Base-by-base conservation (phyloP, 1,139 yeast genomes). In the Suzukiozyma palmioleophila region DNA sequence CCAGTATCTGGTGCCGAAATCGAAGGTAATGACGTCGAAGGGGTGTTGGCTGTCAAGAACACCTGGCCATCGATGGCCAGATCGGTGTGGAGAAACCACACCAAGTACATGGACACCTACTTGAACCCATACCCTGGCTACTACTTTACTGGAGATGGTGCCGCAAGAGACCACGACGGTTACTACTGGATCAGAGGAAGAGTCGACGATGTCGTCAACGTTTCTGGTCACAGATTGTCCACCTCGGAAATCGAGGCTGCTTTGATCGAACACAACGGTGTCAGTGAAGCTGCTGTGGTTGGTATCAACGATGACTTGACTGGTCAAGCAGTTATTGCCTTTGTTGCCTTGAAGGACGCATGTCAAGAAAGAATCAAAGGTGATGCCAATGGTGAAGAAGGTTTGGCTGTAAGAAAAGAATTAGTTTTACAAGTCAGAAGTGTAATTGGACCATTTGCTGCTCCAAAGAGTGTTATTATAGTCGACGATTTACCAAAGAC, bases 41-140 rank as follows among this genome's bases (percentile, higher is more conserved):
- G 98, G 66, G 97, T 92, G 36, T 73, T 92, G 52, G 97, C 96
- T 24, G 75, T 92, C 53, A 83, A 82, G 64, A 73, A 77, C 45
- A 76, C 97, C 34, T 92, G 98, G 98, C 98, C 98, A 47, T 88
- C 97, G 18, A 88, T 92, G 92, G 96, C 97, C 36, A 84, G 98
- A 70, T 77, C 97, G 27, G 96, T 92, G 47, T 89, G 88, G 84
- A 84, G 81, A 57, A 88, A 92, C 69, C 96, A 92, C 68, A 71
- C 74, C 50, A 83, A 95, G 64, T 92, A 79, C 73, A 72, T 89
- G 72, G 97, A 90, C 56, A 92, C 97, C 40, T 92, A 92, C 69
- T 74, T 92, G 65, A 84, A 84, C 53, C 97, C 97, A 45, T 92
- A 90, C 74, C 96, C 96, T 46, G 97, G 97, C 42, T 84, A 77